phyloP scores from a whole-genome alignment of 495 filamentous ascomycete species.

The Cercophora samala region DNA sequence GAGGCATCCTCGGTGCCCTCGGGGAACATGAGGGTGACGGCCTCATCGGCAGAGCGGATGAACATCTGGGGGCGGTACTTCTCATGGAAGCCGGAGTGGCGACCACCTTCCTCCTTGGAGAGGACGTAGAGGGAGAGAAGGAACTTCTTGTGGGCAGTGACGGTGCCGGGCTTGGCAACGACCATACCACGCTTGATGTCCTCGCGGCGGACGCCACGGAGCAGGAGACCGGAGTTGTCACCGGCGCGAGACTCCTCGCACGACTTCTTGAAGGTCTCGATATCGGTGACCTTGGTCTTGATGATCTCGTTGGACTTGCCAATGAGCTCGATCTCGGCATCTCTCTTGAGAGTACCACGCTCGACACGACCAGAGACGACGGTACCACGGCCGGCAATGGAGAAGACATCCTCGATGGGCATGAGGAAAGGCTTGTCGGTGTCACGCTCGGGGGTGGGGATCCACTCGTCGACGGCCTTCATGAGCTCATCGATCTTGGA shows the following conservation, averaged over 20 bases:
- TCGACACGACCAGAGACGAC: constrained; percentile 96
- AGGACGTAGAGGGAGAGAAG: constrained; percentile 93
- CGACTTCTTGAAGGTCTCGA: constrained; percentile 99
- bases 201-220: constrained; percentile 91
- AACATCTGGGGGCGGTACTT: constrained; percentile 97
- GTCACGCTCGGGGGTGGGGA: constrained; percentile 86
- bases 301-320: constrained; percentile 73
- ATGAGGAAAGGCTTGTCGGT: constrained; percentile 98
- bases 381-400: constrained; percentile 94
- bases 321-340: constrained; percentile 87
- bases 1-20: constrained; percentile 64
- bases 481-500: constrained; percentile 84
- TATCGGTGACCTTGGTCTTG: constrained; percentile 98
- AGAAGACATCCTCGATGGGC: constrained; percentile 98
- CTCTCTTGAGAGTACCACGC: constrained; percentile 88
- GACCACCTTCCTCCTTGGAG: constrained; percentile 94
- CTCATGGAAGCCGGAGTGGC: constrained; percentile 85
- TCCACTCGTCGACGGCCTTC: constrained; percentile 89
- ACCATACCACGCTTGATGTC: constrained; percentile 95
- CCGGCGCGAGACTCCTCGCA: constrained; percentile 90
- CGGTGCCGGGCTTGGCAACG: constrained; percentile 69
- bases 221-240: constrained; percentile 96
- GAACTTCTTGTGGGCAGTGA: constrained; percentile 84
- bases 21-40: constrained; percentile 75
- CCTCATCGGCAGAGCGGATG: constrained; percentile 91